These are phyloP conservation scores for Aspergillus costaricaensis DNA, from an alignment of 2,329 filamentous ascomycete species.

Conservation along the genomic window DNA sequence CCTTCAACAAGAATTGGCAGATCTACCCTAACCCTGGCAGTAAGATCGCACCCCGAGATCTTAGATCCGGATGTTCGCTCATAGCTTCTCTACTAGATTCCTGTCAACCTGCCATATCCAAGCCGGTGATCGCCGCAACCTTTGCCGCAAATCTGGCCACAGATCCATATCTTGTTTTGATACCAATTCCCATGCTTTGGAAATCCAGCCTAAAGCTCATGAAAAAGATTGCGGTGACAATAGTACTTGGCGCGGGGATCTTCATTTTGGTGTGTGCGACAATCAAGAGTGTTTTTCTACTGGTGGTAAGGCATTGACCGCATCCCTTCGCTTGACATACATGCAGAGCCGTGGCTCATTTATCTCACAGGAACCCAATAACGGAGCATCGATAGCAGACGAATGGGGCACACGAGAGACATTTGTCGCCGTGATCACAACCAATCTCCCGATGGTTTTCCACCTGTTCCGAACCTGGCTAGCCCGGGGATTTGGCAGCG, in stretches of 20 bases:
- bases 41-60: slow-evolving; percentile 31
- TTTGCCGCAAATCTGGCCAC: slow-evolving; percentile 55
- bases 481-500: slow-evolving; percentile 39
- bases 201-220: slow-evolving; percentile 48
- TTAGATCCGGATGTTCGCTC: slow-evolving; percentile 5
- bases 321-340: not conserved
- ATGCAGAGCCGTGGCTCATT: not conserved
- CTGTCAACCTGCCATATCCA: slow-evolving; percentile 53
- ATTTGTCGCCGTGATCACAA: slow-evolving; percentile 43
- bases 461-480: slow-evolving; percentile 47
- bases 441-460: slow-evolving; percentile 43
- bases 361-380: slow-evolving; percentile 27
- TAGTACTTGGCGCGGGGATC: slow-evolving; percentile 55
- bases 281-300: slow-evolving; percentile 53
- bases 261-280: slow-evolving; percentile 56
- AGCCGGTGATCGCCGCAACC: slow-evolving; percentile 50
- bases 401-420: slow-evolving; percentile 44
- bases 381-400: slow-evolving; percentile 36
- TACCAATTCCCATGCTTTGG: slow-evolving; percentile 59
- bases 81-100: slow-evolving; percentile 31
- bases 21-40: slow-evolving; percentile 59
- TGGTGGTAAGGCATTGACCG: slow-evolving; percentile 33
- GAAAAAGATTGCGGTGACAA: slow-evolving; percentile 53
- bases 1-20: slow-evolving; percentile 58
- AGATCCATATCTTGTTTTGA: slow-evolving; percentile 60